Conservation (phyloP, 805 yeast genomes). For the Candida silvicultrix region DNA sequence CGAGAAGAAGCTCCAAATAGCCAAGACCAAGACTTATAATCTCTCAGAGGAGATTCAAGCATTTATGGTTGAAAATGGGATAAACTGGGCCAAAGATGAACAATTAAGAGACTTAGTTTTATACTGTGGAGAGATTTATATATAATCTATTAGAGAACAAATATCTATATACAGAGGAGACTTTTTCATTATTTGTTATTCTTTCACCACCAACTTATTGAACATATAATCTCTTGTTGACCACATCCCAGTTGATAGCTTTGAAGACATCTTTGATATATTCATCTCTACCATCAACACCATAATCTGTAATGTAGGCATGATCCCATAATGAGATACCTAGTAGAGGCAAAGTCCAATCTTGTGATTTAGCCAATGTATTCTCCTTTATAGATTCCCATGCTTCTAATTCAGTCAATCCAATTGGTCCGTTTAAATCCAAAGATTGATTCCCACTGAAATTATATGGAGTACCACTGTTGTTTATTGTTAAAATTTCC, state of each 20-base stretch:
- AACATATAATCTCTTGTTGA: constrained; percentile 37
- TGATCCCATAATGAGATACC: constrained; percentile 84
- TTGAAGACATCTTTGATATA: constrained; percentile 74
- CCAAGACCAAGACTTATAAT: constrained; percentile 3
- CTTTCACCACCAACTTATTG: constrained; percentile 3
- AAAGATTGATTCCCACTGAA: constrained; percentile 62
- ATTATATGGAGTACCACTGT: constrained; percentile 74
- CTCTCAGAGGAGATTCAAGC: constrained; percentile 20
- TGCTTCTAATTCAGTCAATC: constrained; percentile 44
- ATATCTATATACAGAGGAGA: neutral
- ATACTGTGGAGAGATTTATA: constrained; percentile 6
- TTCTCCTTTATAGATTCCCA: constrained; percentile 36
- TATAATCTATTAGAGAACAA: neutral
- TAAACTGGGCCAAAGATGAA: constrained; percentile 27
- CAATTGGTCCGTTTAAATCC: constrained; percentile 72
- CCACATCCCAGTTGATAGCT: constrained; percentile 78
- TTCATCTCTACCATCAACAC: constrained; percentile 61
- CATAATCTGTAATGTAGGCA: constrained; percentile 82
- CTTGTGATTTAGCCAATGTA: constrained; percentile 37
- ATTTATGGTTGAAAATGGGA: constrained; percentile 27
- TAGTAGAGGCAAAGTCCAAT: constrained; percentile 67
- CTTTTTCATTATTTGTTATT: neutral
- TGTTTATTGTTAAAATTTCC: constrained; percentile 49
- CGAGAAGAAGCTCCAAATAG: constrained; percentile 1
- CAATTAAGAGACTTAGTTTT: constrained; percentile 19